Percentiles rank a stretch among this genome's conserved stretches.
Evolutionary conservation across 768 basidiomycete species (phyloP).

Genomic region (Pilatotrama ljubarskyi): DNA sequence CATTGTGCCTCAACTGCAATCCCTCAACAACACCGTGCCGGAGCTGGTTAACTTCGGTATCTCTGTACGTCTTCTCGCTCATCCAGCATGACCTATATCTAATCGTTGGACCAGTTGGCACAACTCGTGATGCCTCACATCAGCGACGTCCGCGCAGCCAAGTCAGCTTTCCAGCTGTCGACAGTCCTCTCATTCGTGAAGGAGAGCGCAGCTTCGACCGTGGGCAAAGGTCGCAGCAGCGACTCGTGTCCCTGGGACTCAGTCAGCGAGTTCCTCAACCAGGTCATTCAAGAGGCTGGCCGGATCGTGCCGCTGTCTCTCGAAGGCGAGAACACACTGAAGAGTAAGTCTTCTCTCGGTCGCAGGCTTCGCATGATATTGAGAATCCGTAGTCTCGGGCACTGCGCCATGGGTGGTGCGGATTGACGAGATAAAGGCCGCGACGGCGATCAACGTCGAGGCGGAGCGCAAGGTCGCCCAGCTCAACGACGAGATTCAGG

Average conservation of each 20-base stretch:
- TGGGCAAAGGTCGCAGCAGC: constrained; percentile 64
- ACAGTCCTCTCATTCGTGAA: constrained; percentile 71
- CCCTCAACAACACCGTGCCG: constrained; percentile 68
- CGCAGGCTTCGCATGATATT: not conserved
- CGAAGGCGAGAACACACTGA: constrained; percentile 76
- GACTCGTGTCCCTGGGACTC: constrained; percentile 77
- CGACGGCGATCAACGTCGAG: constrained; percentile 83
- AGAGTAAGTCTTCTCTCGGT: constrained; percentile 53
- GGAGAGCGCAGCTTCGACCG: constrained; percentile 70
- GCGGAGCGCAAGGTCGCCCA: constrained; percentile 87
- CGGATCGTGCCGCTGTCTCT: constrained; percentile 69
- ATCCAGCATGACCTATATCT: not conserved
- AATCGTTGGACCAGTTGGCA: constrained; percentile 58
- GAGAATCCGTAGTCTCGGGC: constrained; percentile 53
- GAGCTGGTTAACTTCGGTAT: constrained; percentile 92
- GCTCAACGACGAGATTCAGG: constrained; percentile 88
- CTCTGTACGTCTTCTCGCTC: constrained; percentile 50
- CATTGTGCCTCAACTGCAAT: constrained; percentile 71
- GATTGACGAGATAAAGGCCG: constrained; percentile 80
- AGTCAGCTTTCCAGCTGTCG: constrained; percentile 74
- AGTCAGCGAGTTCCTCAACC: constrained; percentile 65
- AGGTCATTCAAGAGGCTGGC: constrained; percentile 70
- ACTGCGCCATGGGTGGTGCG: constrained; percentile 84
- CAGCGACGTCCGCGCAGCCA: constrained; percentile 75
- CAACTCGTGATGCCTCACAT: constrained; percentile 87